Evolutionary conservation across 2,329 filamentous ascomycete genomes (phyloP), one percentile per base, ranked within the genome.

Genomic region (Ciborinia camelliae): DNA sequence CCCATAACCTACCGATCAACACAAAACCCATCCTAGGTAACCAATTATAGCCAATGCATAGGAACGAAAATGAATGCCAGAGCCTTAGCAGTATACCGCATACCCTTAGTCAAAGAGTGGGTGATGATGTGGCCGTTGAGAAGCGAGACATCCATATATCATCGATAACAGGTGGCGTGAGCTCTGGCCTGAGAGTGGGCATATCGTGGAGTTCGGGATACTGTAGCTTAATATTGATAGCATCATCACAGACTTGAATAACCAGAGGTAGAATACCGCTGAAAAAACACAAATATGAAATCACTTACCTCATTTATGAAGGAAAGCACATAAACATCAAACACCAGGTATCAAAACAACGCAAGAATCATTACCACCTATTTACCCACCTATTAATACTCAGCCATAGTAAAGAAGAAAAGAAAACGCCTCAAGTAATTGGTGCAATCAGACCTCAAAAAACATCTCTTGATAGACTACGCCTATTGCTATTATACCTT

Each of bases 401-500:
- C 41, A 59, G 23, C 55, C 45, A 64, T 51, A 51, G 39, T 43
- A 59, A 59, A 47, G 30, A 32, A 64, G 51, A 59, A 58, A 35
- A n/a, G 37, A 41, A 48, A 64, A 64, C 62, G 53, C 62, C 53
- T 59, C 43, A 41, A 64, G 39, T 64, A 32, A 59, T 41, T 64
- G 28, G 30, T 45, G 47, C 55, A 37, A 59, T 63, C 62, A 64
- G 62, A 59, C 54, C 55, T 64, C 39, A 59, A 35, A 64, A 64
- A 64, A 64, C 53, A 64, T 59, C 53, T 64, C 62, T 64, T 64
- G 53, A 73, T 74, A 73, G 73, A 75, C 73, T 75, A 75, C 73
- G 73, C 74, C 73, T 75, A 73, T 75, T 74, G 73, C 74, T 76
- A 75, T 75, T 75, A 75, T 73, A 76, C 72, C 73, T 67, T 75